phyloP scores from a whole-genome alignment of 306 rosid species.

The Echinosophora koreensis region DNA sequence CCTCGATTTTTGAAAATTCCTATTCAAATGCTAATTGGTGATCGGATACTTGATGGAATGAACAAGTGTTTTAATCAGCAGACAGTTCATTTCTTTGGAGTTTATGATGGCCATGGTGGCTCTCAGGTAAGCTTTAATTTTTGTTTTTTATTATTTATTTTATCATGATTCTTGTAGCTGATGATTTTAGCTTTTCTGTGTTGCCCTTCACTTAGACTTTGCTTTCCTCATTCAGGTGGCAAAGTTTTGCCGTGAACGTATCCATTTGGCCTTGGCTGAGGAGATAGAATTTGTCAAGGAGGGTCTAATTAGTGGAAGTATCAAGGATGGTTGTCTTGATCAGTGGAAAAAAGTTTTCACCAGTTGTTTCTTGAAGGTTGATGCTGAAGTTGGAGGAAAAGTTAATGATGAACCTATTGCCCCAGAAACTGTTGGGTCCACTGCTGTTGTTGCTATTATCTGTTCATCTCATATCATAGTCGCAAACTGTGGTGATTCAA shows the following conservation, averaged over 20 bases:
- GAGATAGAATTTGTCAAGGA: conserved; percentile 69
- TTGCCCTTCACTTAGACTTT: conserved; percentile 29
- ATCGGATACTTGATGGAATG: conserved; percentile 66
- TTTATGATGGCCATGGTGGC: conserved; percentile 95
- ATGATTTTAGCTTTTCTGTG: neutral
- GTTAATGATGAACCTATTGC: conserved; percentile 69
- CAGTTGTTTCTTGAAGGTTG: conserved; percentile 80
- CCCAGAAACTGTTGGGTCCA: conserved; percentile 95
- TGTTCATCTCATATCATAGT: conserved; percentile 89
- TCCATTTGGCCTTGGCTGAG: conserved; percentile 85
- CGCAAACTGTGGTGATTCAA: conserved; percentile 90
- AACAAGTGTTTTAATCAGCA: conserved; percentile 63
- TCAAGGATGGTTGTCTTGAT: conserved; percentile 66
- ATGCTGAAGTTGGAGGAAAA: conserved; percentile 85
- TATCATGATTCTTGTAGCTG: conserved; percentile 14
- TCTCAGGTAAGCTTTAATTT: conserved; percentile 63
- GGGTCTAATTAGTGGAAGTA: conserved; percentile 55
- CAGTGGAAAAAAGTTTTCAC: conserved; percentile 79
- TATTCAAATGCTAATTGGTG: conserved; percentile 75
- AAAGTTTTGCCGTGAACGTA: conserved; percentile 76
- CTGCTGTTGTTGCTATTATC: conserved; percentile 80
- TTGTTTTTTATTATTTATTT: neutral
- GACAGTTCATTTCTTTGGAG: conserved; percentile 82
- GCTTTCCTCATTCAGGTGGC: conserved; percentile 70
- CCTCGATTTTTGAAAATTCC: conserved; percentile 78